Base-by-base conservation (phyloP, 305 asterid species). In the Fraxinus paxiana region DNA sequence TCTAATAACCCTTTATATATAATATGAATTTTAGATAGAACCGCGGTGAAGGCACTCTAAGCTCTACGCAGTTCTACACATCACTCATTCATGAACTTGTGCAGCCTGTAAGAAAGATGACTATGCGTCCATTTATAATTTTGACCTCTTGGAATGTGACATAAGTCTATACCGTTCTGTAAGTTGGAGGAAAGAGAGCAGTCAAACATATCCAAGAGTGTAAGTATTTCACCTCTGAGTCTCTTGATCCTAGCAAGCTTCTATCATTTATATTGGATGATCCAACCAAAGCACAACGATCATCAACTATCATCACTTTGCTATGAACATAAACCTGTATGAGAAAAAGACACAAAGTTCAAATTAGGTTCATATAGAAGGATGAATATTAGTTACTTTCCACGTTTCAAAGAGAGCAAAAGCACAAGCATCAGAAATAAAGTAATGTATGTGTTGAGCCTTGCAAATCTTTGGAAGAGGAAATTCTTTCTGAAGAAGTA, bases 261-360 rank as follows among this genome's bases (percentile, higher is more conserved):
- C 99, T 94, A 87, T 95, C 99, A 74, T 95, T 95, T 79, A 95
- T 90, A 88, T 95, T 95, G 67, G 98, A 91, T 76, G 99, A 95
- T 75, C 99, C 99, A 78, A 95, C 77, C 86, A 95, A 81, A 78
- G 97, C 87, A 85, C 88, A 82, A 1, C 89, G 91, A 80, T 95
- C 99, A 87, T 95, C 99, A 46, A 93, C 88, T 83, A 95, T 92
- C 98, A 95, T 94, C 78, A 95, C 94, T 91, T 95, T 95, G 81
- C 99, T 95, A 80, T 95, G 99, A 72, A 95, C 98, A 77, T 95
- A 95, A 48, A 95, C 89, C 99, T 95, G 87, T 77, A 63, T 3
- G 43, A 54, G 79, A 76, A 77, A 83, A 73, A 73, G 77, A 61
- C 41, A 72, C 31, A 20, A 15, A 65, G 74, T 65, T 30, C 41